These are phyloP conservation scores for Trebouxia sp. DNA, from an alignment of 139 green algal species.

Conservation along the genomic window DNA sequence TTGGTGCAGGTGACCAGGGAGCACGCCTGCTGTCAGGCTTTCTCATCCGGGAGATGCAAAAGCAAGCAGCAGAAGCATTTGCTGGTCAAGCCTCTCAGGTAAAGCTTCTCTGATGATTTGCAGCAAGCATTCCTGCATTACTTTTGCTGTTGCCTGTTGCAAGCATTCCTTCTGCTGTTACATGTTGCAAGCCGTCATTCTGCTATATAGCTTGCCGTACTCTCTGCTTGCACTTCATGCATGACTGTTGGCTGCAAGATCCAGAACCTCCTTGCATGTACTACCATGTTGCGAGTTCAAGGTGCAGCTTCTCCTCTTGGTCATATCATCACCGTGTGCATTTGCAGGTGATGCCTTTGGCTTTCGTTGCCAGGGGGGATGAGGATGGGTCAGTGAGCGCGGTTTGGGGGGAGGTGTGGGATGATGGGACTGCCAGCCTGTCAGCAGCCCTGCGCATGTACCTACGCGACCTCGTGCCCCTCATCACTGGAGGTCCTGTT, in stretches of 20 bases:
- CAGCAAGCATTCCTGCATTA: no score
- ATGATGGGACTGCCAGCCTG: constrained; percentile 65
- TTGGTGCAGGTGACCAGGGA: constrained; percentile 33
- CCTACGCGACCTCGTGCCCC: constrained; percentile 46
- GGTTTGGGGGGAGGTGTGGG: constrained; percentile 77
- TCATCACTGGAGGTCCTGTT: constrained; percentile 25
- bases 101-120: no score
- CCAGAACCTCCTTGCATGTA: no score
- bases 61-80: constrained; percentile 60
- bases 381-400: constrained; percentile 56
- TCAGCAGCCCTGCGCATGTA: constrained; percentile 67
- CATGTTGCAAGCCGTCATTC: no score
- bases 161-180: background rate
- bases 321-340: no score
- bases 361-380: constrained; percentile 65
- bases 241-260: no score
- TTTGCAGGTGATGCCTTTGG: constrained; percentile 56
- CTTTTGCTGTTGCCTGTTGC: background rate
- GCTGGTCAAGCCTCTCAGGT: constrained; percentile 9
- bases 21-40: constrained; percentile 57
- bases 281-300: no score
- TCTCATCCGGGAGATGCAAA: constrained; percentile 70
- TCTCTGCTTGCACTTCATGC: no score
- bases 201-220: no score
- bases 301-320: no score